Conservation (phyloP, 2,329 filamentous ascomycete genomes). For the Amesomyces nigricolor region DNA sequence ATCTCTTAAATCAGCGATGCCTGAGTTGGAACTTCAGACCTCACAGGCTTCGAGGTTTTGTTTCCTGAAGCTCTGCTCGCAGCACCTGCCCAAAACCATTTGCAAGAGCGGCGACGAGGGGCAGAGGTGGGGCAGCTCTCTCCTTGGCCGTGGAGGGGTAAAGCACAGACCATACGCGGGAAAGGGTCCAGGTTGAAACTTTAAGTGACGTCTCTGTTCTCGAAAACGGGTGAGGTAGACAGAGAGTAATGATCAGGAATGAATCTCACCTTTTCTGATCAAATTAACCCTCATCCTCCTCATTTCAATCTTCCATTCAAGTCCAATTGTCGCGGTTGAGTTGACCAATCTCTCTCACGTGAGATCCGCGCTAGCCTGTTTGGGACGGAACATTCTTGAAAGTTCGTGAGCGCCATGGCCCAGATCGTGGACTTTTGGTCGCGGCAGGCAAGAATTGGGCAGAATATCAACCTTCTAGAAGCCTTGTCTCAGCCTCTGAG, state of each 20-base stretch:
- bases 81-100: background rate
- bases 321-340: background rate
- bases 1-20: too few relatives aligned
- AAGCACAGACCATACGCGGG: conserved; percentile 20
- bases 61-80: background rate
- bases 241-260: too few relatives aligned
- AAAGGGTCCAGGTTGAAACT: conserved; percentile 4
- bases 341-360: conserved; percentile 1
- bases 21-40: too few relatives aligned
- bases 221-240: background rate
- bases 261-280: too few relatives aligned
- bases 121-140: conserved; percentile 23
- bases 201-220: background rate
- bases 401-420: conserved; percentile 28
- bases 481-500: background rate
- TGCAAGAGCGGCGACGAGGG: conserved; percentile 23
- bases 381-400: conserved; percentile 34
- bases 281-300: too few relatives aligned
- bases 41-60: too few relatives aligned
- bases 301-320: background rate
- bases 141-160: conserved; percentile 24
- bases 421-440: conserved; percentile 9
- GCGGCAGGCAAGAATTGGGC: conserved; percentile 8
- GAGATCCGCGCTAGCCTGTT: conserved; percentile 26
- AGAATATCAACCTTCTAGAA: background rate